These are phyloP conservation scores for Berkeleyomyces rouxiae DNA, from an alignment of 2,329 filamentous ascomycete species.

Conservation along the genomic window DNA sequence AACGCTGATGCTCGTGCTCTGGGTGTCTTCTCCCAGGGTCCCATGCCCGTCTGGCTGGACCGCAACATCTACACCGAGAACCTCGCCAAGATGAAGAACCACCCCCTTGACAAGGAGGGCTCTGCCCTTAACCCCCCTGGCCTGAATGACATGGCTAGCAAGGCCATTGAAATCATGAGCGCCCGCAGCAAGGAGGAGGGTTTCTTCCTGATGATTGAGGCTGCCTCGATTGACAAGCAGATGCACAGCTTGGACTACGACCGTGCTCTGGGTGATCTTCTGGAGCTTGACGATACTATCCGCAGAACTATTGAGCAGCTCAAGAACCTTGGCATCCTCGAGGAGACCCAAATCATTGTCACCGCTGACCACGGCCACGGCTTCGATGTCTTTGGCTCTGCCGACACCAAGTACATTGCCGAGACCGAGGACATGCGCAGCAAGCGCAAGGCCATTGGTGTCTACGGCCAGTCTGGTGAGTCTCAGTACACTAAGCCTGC, in stretches of 20 bases:
- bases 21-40: constrained; percentile 59
- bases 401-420: constrained; percentile 62
- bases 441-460: constrained; percentile 60
- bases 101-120: constrained; percentile 46
- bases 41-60: constrained; percentile 74
- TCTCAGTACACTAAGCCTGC: constrained; percentile 53
- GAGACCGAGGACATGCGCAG: constrained; percentile 47
- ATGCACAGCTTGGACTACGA: constrained; percentile 80
- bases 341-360: constrained; percentile 64
- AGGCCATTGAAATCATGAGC: constrained; percentile 67
- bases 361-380: constrained; percentile 83
- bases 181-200: constrained; percentile 49
- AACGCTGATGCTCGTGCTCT: constrained; percentile 47
- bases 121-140: constrained; percentile 62
- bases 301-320: constrained; percentile 59
- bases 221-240: constrained; percentile 74
- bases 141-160: constrained; percentile 78
- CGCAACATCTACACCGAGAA: constrained; percentile 65
- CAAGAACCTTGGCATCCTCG: constrained; percentile 44
- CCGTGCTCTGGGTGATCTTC: constrained; percentile 65
- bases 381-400: constrained; percentile 71
- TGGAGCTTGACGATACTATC: constrained; percentile 74
- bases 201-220: constrained; percentile 80
- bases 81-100: constrained; percentile 46
- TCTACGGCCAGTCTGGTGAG: constrained; percentile 55